Evolutionary conservation across 306 rosid genomes (phyloP), one percentile per base, ranked within the genome.

Genomic region (Castanospermum australe): DNA sequence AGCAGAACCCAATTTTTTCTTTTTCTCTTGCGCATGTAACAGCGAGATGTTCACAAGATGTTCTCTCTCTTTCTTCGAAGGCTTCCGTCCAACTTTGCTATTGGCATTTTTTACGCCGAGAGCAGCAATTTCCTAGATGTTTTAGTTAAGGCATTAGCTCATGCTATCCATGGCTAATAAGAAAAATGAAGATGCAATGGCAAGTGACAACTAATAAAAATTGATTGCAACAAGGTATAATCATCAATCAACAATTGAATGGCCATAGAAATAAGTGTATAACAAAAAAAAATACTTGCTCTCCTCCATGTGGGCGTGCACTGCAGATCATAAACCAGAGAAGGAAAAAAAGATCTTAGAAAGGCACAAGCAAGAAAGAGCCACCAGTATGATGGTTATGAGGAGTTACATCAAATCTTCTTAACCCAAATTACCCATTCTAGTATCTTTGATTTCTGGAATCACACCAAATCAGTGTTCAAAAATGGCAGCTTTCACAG

Each of bases 11-110:
- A 51, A 15, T 84, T 90, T 93, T 79, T 91, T 92, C 86, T 88
- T 93, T 86, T 84, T 90, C 21, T 62, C 92, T 65, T 81, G 88
- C 64, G 88, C 80, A 10, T 83, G 94, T 28, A 84, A 48, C 66
- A 75, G 50, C 51, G 98, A 13, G 57, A 65, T 83, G 80, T 48
- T 90, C 70, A 82, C 52, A 68, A 79, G 65, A 71, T 76, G 83
- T 44, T 90, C 99, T 83, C 78, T 89, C 84, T 88, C 97, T 87
- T 92, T 93, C 86, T 91, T 96, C 61, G 93, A 68, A 83, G 90
- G 75, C 83, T 93, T 96, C 75, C 94, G 89, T 71, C 89, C 88
- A 44, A 44, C 92, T 90, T 82, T 96, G 67, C 85, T 69, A 83
- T 87, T 88, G 62, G 92, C 72, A 78, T 82, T 88, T 86, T 90